Evolutionary conservation across 2,329 filamentous ascomycete species (phyloP), one percentile per base, ranked within the genome.

Genomic region (Aotearoamyces nothofagi): DNA sequence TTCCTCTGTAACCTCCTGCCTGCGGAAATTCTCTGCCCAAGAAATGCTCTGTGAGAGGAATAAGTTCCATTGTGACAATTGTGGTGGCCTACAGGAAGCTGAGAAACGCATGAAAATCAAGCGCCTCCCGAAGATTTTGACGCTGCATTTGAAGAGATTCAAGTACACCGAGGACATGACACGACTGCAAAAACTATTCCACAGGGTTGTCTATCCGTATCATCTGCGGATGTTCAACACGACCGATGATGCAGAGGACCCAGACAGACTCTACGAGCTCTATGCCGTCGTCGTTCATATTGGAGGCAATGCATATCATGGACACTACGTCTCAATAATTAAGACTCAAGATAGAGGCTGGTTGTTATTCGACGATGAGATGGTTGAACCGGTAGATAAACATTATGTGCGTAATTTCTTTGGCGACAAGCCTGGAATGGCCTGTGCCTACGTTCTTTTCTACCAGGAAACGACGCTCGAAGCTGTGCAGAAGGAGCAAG

Each of bases 101-200:
- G 90, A 98, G 54, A 98, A 96, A 61, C 72, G 90, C 39, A 98
- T 98, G 90, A 98, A 96, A 61, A 87, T 98, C 43, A 96, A 98
- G 60, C 72, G 81, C 30, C 58, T 96, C 47, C 90, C 90, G 4
- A 84, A 82, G 47, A 83, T 98, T 34, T 57, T 98, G 38, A 86
- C 90, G 4, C 59, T 98, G 33, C 90, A 98, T 49, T 57, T 98
- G 37, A 98, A 98, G 57, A 73, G 90, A 32, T 98, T 98, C 63
- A 96, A 96, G 57, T 98, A 94, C 50, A 94, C 87, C 3, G 90
- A 96, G 49, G 87, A 96, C 51, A 71, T 92, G 47, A 90, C 86
- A 40, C 72, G 86, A 31, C 58, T 98, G 37, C 86, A 96, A 52
- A 98, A 98, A 55, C 67, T 98, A 24, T 96, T 96, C 51, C 87